A percentile compares a stretch with the other conserved stretches of the same genome.
Conservation (phyloP, 139 green algal genomes). For the Pseudopediastrum boryanum region DNA sequence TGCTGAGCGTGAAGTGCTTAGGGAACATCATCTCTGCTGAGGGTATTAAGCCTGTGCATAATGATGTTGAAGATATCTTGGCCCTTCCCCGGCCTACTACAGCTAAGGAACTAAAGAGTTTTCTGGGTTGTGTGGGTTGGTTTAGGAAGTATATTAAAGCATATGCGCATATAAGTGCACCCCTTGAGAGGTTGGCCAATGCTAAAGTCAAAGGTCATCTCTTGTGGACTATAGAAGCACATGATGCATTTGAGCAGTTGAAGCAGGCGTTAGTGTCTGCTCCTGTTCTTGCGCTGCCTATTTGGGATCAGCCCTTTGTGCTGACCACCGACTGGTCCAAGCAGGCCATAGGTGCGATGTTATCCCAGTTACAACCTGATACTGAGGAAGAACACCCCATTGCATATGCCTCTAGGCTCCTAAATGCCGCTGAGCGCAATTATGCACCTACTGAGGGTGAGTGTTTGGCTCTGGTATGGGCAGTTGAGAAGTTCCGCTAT, state of each 20-base stretch:
- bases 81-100: slow-evolving; percentile 22
- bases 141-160: slow-evolving; percentile 31
- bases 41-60: slow-evolving; percentile 27
- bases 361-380: slow-evolving; percentile 16
- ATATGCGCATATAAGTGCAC: slow-evolving; percentile 22
- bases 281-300: slow-evolving; percentile 4
- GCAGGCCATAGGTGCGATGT: slow-evolving; percentile 4
- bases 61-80: slow-evolving; percentile 34
- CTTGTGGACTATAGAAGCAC: slow-evolving; percentile 5
- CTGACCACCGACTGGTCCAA: slow-evolving; percentile 13
- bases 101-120: slow-evolving; percentile 16
- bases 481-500: slow-evolving; percentile 13
- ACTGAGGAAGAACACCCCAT: slow-evolving; percentile 13
- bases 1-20: slow-evolving; percentile 13
- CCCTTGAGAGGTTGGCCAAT: neutral
- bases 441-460: slow-evolving; percentile 24
- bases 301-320: slow-evolving; percentile 2
- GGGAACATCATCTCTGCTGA: slow-evolving; percentile 31
- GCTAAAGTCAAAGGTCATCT: slow-evolving; percentile 9
- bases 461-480: slow-evolving; percentile 36
- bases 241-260: slow-evolving; percentile 5
- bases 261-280: slow-evolving; percentile 12
- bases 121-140: slow-evolving; percentile 25
- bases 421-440: slow-evolving; percentile 6
- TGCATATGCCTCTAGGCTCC: neutral